Base-by-base conservation (phyloP, 352 stramenopile genomes). In the Phytophthora litchii region DNA sequence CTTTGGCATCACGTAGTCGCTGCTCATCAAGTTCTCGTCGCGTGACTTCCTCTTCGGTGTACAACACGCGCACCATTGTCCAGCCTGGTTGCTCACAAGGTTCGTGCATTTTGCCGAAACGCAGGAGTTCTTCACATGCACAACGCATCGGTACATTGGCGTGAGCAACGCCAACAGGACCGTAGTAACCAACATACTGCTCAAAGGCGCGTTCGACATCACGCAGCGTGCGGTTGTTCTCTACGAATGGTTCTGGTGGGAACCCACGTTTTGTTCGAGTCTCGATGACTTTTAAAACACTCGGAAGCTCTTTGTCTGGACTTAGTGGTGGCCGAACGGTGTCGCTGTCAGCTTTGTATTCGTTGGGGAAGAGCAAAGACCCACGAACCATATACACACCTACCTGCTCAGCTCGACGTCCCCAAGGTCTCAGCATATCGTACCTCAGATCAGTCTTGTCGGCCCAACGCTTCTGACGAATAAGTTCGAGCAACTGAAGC, bases 371-470 rank as follows among this genome's bases (percentile, higher is more conserved):
- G 14, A 91, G 52, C 21, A 84, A 48, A 4, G 65, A 54, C 0
- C 75, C 75, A 27, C 59, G 58, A 20, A 93, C 35, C 38, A 73
- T 76, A 34, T 73, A 91, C 11, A 89, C 78, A 1, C 54, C 67
- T 1, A 83, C 73, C 1, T 60, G 42, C 52, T 93, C 80, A 3
- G 71, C 79, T 6, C 66, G 34, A 16, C 76, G 70, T 0, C 83
- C 83, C 83, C 83, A 93, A n/a, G 83, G 83, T 7, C 83, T 72
- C 38, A 71, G 54, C 32, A 79, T 60, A 50, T 93, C 81, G 65
- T 75, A 93, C 0, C 83, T 68, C 29, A 93, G 78, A 31, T 90
- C 81, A 1, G 84, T 77, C 48, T 93, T 93, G 54, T 93, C 83
- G 12, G 76, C 76, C 83, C 83, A 93, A 19, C 69, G 72, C 53